phyloP scores from a whole-genome alignment of 2,329 filamentous ascomycete genomes.

The Seiridium unicorne region DNA sequence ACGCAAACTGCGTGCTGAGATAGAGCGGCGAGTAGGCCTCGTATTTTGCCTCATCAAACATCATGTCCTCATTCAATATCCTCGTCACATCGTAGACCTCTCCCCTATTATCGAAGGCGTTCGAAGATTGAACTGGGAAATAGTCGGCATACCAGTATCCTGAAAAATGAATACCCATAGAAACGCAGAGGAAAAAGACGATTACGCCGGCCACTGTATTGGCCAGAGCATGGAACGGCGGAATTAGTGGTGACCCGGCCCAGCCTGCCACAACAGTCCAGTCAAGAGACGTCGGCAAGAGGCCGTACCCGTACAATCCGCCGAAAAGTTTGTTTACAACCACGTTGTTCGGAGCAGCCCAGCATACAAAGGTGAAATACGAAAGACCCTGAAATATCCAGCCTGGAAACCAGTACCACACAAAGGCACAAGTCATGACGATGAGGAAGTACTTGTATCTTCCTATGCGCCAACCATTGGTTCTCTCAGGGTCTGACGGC shows the following conservation, averaged over 20 bases:
- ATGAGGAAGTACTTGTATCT: slow-evolving; percentile 58
- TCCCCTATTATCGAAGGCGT: slow-evolving; percentile 65
- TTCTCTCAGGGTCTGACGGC: slow-evolving; percentile 46
- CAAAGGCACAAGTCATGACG: slow-evolving; percentile 47
- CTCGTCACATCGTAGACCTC: slow-evolving; percentile 55
- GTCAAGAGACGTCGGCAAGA: slow-evolving; percentile 66
- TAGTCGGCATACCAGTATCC: slow-evolving; percentile 58
- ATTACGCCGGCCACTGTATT: slow-evolving; percentile 56
- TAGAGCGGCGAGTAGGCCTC: slow-evolving; percentile 64
- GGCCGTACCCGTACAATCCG: slow-evolving; percentile 47
- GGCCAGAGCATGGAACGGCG: slow-evolving; percentile 58
- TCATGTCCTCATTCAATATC: slow-evolving; percentile 54
- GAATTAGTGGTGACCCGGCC: slow-evolving; percentile 54
- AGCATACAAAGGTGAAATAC: slow-evolving; percentile 60
- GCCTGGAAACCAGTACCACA: slow-evolving; percentile 63
- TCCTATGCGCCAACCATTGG: slow-evolving; percentile 59
- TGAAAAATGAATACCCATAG: slow-evolving; percentile 58
- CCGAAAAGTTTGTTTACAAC: slow-evolving; percentile 54
- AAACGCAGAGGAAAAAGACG: slow-evolving; percentile 55
- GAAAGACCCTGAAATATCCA: slow-evolving; percentile 63
- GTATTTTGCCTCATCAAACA: slow-evolving; percentile 62
- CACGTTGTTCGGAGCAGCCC: slow-evolving; percentile 58
- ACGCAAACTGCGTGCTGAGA: slow-evolving; percentile 59
- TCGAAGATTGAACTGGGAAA: slow-evolving; percentile 59
- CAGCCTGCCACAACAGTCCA: slow-evolving; percentile 62